Base-by-base conservation (phyloP, 2,329 filamentous ascomycete species). In the Plenodomus biglobosus region DNA sequence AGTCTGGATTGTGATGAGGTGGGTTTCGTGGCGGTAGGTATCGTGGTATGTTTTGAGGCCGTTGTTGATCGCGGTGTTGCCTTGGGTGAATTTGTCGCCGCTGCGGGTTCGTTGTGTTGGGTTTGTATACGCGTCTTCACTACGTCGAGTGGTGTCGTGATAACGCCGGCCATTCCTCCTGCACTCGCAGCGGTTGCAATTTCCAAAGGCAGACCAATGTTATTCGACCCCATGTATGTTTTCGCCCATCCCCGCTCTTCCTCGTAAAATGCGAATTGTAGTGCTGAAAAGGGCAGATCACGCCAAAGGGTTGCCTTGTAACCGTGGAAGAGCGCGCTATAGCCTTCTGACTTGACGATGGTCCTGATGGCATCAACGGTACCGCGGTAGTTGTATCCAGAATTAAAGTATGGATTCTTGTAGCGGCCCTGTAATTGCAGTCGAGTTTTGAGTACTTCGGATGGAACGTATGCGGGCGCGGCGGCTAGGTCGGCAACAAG, bases 251-350 rank as follows among this genome's bases (percentile, higher is more conserved):
- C 84, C 64, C 92, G 89, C 68, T 92, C 92, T 72, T 97, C 90
- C 73, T 99, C 94, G 77, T 96, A 99, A 70, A 99, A 96, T 64
- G 95, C 92, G 73, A 99, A 97, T 68, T 99, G 94, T 10, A 99
- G 76, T 0, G 94, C 94, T 0, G 92, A 97, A 69, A 96, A 99
- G 1, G 94, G 94, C 18, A 99, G 80, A 64, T 99, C 94, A 49
- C 94, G 87, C 75, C 89, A 94, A 2, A 99, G 83, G 0, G 94
- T 99, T 10, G 94, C 94, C 71, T 94, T 94, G 77, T 95, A 99
- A n/a, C 94, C 94, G 62, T 95, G 87, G 71, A 96, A 99, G 19
- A 99, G 81, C 16, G 95, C 94, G 0, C 83, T 79, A 44, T 90
- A 79, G 0, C 94, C 95, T 75, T 99, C 94, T 36, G 81, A 80